Evolutionary conservation across 441 rosid genomes (phyloP).

Genomic region (Pelargonium australe): DNA sequence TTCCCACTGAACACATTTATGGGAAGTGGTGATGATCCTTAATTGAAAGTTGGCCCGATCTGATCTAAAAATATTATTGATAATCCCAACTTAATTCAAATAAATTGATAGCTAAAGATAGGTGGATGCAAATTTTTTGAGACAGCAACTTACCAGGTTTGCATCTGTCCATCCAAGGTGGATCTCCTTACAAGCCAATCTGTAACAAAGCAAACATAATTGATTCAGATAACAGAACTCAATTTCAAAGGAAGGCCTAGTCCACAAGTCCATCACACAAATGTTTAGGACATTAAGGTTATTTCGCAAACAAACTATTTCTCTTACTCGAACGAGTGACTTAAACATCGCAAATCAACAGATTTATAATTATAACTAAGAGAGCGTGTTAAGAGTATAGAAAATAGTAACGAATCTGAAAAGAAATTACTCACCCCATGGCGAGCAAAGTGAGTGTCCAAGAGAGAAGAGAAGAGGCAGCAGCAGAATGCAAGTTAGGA

Average conservation of each 20-base stretch:
- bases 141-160: conserved; percentile 42
- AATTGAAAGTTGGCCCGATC: too few species aligned
- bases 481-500: conserved; percentile 55
- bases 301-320: not conserved
- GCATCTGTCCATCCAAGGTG: conserved; percentile 65
- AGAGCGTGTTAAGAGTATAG: too few species aligned
- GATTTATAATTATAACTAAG: not conserved
- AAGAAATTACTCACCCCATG: conserved; percentile 50
- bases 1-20: too few species aligned
- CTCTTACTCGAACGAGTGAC: too few species aligned
- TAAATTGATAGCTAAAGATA: too few species aligned
- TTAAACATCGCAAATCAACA: too few species aligned
- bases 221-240: not conserved
- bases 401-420: not conserved
- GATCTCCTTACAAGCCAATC: conserved; percentile 85
- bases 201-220: conserved; percentile 21
- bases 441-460: conserved; percentile 69
- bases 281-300: not conserved
- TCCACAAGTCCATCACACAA: too few species aligned
- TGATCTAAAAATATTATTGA: too few species aligned
- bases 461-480: conserved; percentile 54
- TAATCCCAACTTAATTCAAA: too few species aligned
- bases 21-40: too few species aligned
- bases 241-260: not conserved
- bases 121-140: not conserved